These are phyloP conservation scores for Arthrobotrys conoides DNA, from an alignment of 2,329 filamentous ascomycete genomes.

Conservation along the genomic window DNA sequence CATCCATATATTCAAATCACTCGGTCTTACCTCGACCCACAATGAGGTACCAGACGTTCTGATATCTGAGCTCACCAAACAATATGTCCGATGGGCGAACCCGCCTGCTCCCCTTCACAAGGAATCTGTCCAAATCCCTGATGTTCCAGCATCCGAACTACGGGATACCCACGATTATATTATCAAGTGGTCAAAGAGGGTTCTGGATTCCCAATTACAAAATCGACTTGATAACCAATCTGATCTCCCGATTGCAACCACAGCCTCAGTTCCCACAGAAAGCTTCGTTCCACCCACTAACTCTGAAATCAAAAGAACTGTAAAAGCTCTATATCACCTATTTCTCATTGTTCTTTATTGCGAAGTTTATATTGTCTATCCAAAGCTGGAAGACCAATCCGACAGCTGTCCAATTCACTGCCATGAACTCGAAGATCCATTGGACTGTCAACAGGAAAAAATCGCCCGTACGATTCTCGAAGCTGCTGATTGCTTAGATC, in stretches of 20 bases:
- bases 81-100: conserved; percentile 34
- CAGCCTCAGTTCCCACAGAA: no score
- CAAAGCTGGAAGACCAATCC: neutral
- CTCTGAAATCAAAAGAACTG: conserved; percentile 10
- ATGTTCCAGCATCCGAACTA: conserved; percentile 9
- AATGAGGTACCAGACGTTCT: neutral
- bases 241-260: no score
- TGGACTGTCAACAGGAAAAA: neutral
- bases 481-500: neutral
- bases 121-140: neutral
- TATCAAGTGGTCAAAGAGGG: conserved; percentile 4
- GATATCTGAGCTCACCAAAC: neutral
- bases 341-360: conserved; percentile 10
- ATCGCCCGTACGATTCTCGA: neutral
- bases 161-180: conserved; percentile 22
- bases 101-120: neutral
- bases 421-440: neutral
- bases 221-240: no score
- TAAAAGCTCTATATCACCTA: conserved; percentile 11
- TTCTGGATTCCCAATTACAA: neutral
- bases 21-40: neutral
- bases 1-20: conserved; percentile 15
- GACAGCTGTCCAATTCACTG: neutral
- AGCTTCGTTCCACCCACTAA: neutral
- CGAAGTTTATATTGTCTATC: neutral